A percentile compares a stretch with the other conserved stretches of the same genome.
Conservation (phyloP, 768 basidiomycete genomes). For the Serendipita sp. region DNA sequence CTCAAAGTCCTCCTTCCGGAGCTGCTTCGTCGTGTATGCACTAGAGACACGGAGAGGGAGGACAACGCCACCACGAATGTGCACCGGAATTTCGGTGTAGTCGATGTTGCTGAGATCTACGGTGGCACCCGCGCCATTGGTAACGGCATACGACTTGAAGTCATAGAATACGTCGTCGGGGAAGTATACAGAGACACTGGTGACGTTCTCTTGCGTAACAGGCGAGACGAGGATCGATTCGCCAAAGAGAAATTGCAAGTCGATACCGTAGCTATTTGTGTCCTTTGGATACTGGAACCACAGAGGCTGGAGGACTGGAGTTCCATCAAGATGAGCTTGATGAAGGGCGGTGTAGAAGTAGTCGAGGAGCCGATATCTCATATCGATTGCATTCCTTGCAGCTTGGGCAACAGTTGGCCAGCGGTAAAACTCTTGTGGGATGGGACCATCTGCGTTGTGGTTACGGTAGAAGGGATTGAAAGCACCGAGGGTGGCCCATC, state of each 20-base stretch:
- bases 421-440: constrained; percentile 64
- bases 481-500: constrained; percentile 67
- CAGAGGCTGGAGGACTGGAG: constrained; percentile 56
- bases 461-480: constrained; percentile 74
- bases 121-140: constrained; percentile 26
- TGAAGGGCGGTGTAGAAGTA: constrained; percentile 27
- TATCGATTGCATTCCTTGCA: constrained; percentile 50
- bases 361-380: constrained; percentile 54
- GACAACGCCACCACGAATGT: constrained; percentile 52
- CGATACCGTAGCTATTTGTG: constrained; percentile 42
- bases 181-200: constrained; percentile 43
- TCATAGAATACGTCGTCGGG: not conserved
- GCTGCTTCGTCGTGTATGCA: constrained; percentile 3
- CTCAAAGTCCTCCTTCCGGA: not conserved
- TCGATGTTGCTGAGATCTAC: constrained; percentile 36
- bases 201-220: constrained; percentile 50
- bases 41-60: constrained; percentile 35
- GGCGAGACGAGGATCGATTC: constrained; percentile 61
- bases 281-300: constrained; percentile 68
- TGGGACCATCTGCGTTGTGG: constrained; percentile 48
- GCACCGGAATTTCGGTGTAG: constrained; percentile 59
- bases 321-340: constrained; percentile 36
- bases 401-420: constrained; percentile 72
- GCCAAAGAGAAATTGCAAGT: constrained; percentile 59
- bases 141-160: constrained; percentile 32